Base-by-base conservation (phyloP, 208 protist genomes). In the Trypanosoma theileri region DNA sequence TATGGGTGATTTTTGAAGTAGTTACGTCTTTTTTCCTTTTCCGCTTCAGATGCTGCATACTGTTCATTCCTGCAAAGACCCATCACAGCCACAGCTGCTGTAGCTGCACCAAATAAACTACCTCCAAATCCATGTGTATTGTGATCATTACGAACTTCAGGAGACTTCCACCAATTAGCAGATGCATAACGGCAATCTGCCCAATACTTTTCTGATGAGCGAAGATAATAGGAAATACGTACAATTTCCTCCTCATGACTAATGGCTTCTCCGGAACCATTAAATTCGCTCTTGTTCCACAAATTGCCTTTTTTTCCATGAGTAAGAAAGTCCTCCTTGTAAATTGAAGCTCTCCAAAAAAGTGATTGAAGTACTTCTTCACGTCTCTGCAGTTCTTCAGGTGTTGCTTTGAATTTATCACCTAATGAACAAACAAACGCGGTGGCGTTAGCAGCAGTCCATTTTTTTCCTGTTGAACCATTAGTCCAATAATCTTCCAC, bases 111-210 rank as follows among this genome's bases (percentile, higher is more conserved):
- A 50, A 76, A 7, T 6, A 76, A 26, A 57, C 45, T 53, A 17
- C 61, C 59, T 12, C 21, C 1, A 50, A 26, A 22, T 28, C 63
- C 71, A 62, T 62, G 40, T 21, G 55, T 22, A 50, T 71, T 63
- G 28, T 61, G 77, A 51, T 80, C 75, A 46, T 57, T 73, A 22
- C 59, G 57, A 4, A 74, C 69, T 42, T 78, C 75, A 55, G 59
- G 70, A 21, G 75, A 19, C 58, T 73, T 80, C 75, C 75, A 80
- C 75, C 75, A 80, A 56, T 80, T 80, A 40, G 12, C 58, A 50
- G 48, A 45, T 11, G 69, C 69, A 55, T 74, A 74, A 21, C 61
- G 50, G 35, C 48, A 62, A 59, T 58, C 56, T 19, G 58, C 59
- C 48, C 44, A 62, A 42, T 65, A 62, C 19, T 68, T 65, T 54